phyloP scores from a whole-genome alignment of 306 rosid species.

The Prunus campanulata region DNA sequence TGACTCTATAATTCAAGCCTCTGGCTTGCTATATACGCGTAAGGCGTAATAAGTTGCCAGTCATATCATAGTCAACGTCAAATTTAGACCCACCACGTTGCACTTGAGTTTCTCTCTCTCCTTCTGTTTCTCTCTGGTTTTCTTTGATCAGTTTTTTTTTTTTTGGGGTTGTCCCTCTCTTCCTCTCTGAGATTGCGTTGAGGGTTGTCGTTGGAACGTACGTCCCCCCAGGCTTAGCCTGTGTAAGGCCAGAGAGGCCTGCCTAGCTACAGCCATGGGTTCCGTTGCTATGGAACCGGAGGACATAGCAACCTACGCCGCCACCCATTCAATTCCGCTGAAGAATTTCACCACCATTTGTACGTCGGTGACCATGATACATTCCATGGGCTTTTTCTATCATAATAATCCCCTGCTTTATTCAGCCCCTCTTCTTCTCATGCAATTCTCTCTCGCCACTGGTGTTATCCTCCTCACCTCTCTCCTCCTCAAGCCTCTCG shows the following conservation, averaged over 20 bases:
- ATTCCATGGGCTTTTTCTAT: slow-evolving; percentile 5
- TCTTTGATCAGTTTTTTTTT: background rate
- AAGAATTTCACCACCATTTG: slow-evolving; percentile 24
- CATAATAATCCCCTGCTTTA: slow-evolving; percentile 19
- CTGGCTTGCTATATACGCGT: background rate
- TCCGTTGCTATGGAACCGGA: slow-evolving; percentile 7
- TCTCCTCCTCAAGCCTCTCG: slow-evolving; percentile 31
- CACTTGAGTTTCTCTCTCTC: background rate
- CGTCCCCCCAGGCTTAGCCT: background rate
- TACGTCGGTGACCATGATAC: background rate
- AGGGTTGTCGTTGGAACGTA: background rate
- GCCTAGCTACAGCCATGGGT: slow-evolving; percentile 17
- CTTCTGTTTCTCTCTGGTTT: background rate
- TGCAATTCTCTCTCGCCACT: slow-evolving; percentile 21
- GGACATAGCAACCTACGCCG: background rate
- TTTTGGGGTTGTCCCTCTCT: background rate
- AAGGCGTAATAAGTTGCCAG: background rate
- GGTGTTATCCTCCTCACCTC: slow-evolving; percentile 12
- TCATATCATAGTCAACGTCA: background rate
- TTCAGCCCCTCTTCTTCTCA: slow-evolving; percentile 29
- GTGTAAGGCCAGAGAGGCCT: slow-evolving; percentile 5
- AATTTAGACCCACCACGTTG: background rate
- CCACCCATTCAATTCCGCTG: background rate
- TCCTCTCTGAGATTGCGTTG: too few relatives aligned
- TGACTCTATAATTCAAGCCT: too few relatives aligned